Base-by-base conservation (phyloP, 306 rosid species). In the Quercus agrifolia region DNA sequence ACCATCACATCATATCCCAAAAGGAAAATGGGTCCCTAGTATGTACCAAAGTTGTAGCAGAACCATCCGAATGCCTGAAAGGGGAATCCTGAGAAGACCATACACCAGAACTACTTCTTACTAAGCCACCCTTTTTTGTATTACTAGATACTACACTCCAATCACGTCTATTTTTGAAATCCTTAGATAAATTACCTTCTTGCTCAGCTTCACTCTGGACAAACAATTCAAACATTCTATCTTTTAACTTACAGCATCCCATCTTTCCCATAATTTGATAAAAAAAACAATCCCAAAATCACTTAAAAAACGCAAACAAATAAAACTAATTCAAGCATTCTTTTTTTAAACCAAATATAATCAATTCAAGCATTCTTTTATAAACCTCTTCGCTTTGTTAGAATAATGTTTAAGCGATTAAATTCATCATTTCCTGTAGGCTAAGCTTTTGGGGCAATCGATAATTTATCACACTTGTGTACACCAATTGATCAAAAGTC, bases 191-290 rank as follows among this genome's bases (percentile, higher is more conserved):
- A 52, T 70, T 27, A 70, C 72, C 78, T 25, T 81, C 89, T 30
- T 78, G 83, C 73, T 95, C 98, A 80, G 88, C 90, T 78, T 95
- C 99, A 35, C 98, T 92, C 99, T 95, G 81, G 15, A 71, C 71
- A 86, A 38, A 77, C 63, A 12, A 18, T 17, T 17, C 21, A 17
- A 17, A 66, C 20, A 4, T 17, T 31, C 70, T 59, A 30, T 64
- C 21, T 64, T 27, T 64, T 21, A 56, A 41, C 25, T 13, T 21
- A 28, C 70, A 14, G 6, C 71, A 31, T 64, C n/a, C 21, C n/a
- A 23, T 68, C 52, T 38, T 18, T 6, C 41, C 4, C 13, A 6
- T 7, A 68, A 68, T 33, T n/a, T 9, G 23, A 68, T 35, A 11
- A 33, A 67, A 10, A 5, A 64, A n/a, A 19, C 66, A 59, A 11